Percentiles rank a stretch among this genome's conserved stretches.
phyloP scores from a whole-genome alignment of 371 early-diverging fungal species.

The Apophysomyces sp. region DNA sequence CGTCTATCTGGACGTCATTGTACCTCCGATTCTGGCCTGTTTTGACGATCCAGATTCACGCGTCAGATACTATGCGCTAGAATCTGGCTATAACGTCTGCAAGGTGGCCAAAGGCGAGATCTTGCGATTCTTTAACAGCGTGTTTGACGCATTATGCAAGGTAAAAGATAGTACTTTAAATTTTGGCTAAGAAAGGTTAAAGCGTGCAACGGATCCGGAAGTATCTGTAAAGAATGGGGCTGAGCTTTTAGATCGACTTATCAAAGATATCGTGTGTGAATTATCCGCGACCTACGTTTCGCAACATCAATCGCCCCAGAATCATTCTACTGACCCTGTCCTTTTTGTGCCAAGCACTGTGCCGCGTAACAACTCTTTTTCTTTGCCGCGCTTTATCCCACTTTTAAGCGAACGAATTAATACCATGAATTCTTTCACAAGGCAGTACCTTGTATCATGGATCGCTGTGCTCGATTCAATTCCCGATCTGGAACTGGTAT shows the following conservation, averaged over 20 bases:
- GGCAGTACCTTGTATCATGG: constrained; percentile 93
- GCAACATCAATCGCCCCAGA: constrained; percentile 28
- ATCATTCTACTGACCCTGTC: constrained; percentile 12
- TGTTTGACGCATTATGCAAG: constrained; percentile 90
- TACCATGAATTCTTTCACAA: constrained; percentile 79
- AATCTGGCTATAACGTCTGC: constrained; percentile 93
- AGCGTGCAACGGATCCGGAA: constrained; percentile 85
- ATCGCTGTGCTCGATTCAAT: constrained; percentile 84
- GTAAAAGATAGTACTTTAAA: constrained; percentile 41
- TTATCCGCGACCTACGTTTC: constrained; percentile 68
- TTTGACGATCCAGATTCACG: constrained; percentile 84
- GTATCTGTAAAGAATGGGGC: constrained; percentile 87
- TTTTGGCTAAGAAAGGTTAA: not conserved
- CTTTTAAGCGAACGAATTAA: constrained; percentile 86
- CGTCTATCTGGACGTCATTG: constrained; percentile 69
- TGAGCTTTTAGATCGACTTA: constrained; percentile 82
- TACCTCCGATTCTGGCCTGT: constrained; percentile 90
- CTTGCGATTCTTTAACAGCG: constrained; percentile 86
- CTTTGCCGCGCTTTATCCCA: constrained; percentile 86
- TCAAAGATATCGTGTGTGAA: constrained; percentile 93
- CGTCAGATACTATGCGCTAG: constrained; percentile 94
- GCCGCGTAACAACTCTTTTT: constrained; percentile 64
- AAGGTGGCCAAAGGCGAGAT: constrained; percentile 88
- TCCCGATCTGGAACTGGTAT: constrained; percentile 88
- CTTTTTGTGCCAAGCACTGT: constrained; percentile 21